phyloP scores from a whole-genome alignment of 495 filamentous ascomycete genomes.

The Articulospora tetracladia region DNA sequence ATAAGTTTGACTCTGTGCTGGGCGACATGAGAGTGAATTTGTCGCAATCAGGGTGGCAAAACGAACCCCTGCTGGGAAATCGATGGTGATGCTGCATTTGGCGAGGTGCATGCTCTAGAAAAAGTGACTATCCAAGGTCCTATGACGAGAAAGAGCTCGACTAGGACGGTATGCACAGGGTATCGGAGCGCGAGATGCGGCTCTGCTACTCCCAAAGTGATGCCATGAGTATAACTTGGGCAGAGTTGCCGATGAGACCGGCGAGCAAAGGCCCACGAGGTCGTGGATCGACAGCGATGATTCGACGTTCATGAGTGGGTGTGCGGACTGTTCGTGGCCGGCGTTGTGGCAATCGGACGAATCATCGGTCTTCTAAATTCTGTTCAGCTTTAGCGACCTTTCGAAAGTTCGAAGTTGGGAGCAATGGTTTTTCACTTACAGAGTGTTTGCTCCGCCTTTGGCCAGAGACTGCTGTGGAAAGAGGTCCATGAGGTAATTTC shows the following conservation, averaged over 20 bases:
- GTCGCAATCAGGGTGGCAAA: not conserved
- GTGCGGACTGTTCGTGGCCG: not conserved
- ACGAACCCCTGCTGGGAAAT: not conserved
- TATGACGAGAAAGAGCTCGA: not conserved
- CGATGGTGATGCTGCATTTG: not conserved
- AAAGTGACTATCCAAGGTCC: not conserved
- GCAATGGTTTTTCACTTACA: not conserved
- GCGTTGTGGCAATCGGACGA: conserved; percentile 16
- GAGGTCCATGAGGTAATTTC: not conserved
- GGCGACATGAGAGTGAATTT: not conserved
- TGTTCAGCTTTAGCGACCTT: conserved; percentile 19
- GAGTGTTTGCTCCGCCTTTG: not conserved
- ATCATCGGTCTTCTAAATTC: conserved; percentile 10
- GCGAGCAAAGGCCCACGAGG: not conserved
- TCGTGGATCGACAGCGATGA: not conserved
- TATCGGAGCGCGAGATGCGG: conserved; percentile 8
- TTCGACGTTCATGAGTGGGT: conserved; percentile 10
- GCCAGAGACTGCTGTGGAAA: not conserved
- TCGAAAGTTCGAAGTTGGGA: conserved; percentile 11
- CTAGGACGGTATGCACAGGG: not conserved
- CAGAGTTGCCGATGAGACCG: not conserved
- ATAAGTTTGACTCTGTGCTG: not conserved
- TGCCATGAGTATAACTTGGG: conserved; percentile 12
- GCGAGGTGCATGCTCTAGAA: not conserved
- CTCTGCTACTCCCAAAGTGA: conserved; percentile 3